These are phyloP conservation scores for Pharnaceum exiguum DNA, from an alignment of 148 eudicot genomes.

Conservation along the genomic window DNA sequence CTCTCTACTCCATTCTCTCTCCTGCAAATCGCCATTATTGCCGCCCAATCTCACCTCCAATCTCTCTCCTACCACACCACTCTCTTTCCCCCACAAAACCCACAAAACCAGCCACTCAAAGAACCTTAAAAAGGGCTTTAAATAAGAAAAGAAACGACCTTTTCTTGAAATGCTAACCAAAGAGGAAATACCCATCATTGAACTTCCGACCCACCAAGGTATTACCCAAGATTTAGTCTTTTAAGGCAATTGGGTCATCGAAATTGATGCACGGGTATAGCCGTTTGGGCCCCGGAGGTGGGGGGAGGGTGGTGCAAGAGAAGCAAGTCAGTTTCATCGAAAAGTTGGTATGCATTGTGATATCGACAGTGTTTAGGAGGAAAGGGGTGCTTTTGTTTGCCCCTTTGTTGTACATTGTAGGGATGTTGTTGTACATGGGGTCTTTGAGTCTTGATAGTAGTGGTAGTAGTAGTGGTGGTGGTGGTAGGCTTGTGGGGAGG, in stretches of 20 bases:
- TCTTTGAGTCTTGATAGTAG: constrained; percentile 52
- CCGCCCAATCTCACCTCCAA: constrained; percentile 1
- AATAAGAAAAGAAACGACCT: too few relatives aligned
- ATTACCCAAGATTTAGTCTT: background rate
- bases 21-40: background rate
- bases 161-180: too few relatives aligned
- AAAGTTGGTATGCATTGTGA: constrained; percentile 51
- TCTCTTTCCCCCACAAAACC: background rate
- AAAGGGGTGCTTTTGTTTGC: constrained; percentile 76
- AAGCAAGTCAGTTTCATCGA: constrained; percentile 58
- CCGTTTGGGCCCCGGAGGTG: constrained; percentile 41
- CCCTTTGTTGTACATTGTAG: constrained; percentile 73
- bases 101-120: background rate
- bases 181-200: too few relatives aligned
- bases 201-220: too few relatives aligned
- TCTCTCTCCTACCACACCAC: constrained; percentile 1
- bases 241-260: background rate
- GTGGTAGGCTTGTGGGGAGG: background rate
- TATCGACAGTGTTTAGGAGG: constrained; percentile 62
- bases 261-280: constrained; percentile 66
- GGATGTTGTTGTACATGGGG: constrained; percentile 89
- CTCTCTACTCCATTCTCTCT: background rate
- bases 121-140: background rate
- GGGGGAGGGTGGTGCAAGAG: constrained; percentile 27
- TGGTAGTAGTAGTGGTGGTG: constrained; percentile 3